phyloP scores from a whole-genome alignment of 2,329 filamentous ascomycete species.

The Botrytis hyacinthi region DNA sequence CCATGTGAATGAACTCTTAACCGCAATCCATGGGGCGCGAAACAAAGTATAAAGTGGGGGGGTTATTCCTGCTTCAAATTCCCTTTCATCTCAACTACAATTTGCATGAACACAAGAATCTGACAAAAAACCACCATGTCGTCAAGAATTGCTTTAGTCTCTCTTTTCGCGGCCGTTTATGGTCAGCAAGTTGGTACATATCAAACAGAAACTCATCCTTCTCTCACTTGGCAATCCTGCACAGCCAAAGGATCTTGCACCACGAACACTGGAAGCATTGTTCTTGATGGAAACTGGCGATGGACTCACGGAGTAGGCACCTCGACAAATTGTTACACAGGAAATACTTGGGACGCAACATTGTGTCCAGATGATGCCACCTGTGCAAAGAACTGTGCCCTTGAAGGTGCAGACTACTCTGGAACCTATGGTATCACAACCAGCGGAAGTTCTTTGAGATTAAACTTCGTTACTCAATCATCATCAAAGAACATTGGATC shows the following conservation, averaged over 20 bases:
- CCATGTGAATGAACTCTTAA: neutral
- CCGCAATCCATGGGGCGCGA: neutral
- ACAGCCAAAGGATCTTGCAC: slow-evolving; percentile 48
- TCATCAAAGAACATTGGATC: slow-evolving; percentile 50
- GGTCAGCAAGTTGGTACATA: slow-evolving; percentile 50
- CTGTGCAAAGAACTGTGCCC: slow-evolving; percentile 51
- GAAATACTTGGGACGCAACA: slow-evolving; percentile 45
- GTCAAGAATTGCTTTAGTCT: slow-evolving; percentile 36
- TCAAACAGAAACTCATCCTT: slow-evolving; percentile 50
- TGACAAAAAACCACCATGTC: neutral
- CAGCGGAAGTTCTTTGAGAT: slow-evolving; percentile 50
- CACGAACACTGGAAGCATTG: slow-evolving; percentile 48
- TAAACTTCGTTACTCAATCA: slow-evolving; percentile 55
- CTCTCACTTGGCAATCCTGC: slow-evolving; percentile 53
- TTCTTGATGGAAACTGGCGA: slow-evolving; percentile 57
- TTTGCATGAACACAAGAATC: neutral
- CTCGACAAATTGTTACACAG: slow-evolving; percentile 43
- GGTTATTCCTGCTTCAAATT: neutral
- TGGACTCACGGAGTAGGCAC: slow-evolving; percentile 49
- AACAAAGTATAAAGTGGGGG: neutral
- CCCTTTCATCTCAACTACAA: neutral
- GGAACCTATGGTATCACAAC: slow-evolving; percentile 55
- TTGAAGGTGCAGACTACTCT: slow-evolving; percentile 54
- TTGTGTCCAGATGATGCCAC: slow-evolving; percentile 45
- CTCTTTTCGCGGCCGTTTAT: slow-evolving; percentile 44